Evolutionary conservation across 2,329 filamentous ascomycete species (phyloP), one percentile per base, ranked within the genome.

Genomic region (Dothideomycetes sp.): DNA sequence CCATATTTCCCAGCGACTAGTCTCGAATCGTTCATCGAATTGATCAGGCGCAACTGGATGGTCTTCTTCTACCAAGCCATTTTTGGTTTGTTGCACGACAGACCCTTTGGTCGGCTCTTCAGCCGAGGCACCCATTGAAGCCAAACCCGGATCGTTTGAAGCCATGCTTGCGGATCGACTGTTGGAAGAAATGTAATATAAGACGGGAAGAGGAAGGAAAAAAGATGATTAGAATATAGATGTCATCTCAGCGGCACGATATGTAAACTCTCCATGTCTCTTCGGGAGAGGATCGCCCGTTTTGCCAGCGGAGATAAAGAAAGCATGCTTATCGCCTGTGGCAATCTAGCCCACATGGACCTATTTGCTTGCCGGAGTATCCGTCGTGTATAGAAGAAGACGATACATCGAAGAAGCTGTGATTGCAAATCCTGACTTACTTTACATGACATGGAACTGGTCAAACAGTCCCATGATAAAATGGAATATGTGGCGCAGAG

Each of bases 1-100:
- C 70, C 69, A 78, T 7, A 76, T 70, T 51, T 78, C 74, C 53
- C 53, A 61, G 41, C 58, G 63, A 3, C 67, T 63, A 1, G 73
- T 75, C 47, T 68, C 63, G 47, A 65, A 73, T 44, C 57, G 60
- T 19, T 65, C 62, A 42, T 75, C 70, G 47, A 73, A 71, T 47
- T 73, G 68, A 48, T 75, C 71, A 2, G 70, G 70, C 15, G 68
- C 68, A 14, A 69, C 56, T 4, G 65, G 65, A 27, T 56, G 60
- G 14, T 69, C 63, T 32, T 61, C 55, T 29, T 54, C 48, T 31
- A 51, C 47, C 4, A 52, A 33, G 18, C 46, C 48, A 16, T 52
- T 50, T 10, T 49, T 36, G 4, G 32, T 19, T 18, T 47, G 36
- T 34, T 49, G 44, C 11, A 51, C 43, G 4, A 52, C 40, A 27